Conservation (phyloP, 768 basidiomycete species). For the Hypholoma sublateritium region DNA sequence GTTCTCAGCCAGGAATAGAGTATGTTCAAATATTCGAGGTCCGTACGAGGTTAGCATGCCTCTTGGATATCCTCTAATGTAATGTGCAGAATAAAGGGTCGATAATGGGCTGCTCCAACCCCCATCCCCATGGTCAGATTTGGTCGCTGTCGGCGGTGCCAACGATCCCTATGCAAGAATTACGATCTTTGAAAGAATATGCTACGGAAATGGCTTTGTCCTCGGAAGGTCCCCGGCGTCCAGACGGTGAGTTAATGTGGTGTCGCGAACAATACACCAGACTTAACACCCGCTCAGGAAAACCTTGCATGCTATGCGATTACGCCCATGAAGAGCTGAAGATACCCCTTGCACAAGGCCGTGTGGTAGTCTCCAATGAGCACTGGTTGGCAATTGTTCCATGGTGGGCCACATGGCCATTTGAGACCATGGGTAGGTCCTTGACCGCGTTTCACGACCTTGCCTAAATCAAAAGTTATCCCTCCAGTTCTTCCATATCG, state of each 20-base stretch:
- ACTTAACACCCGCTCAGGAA: slow-evolving; percentile 31
- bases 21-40: slow-evolving; percentile 94
- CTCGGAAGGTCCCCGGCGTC: slow-evolving; percentile 54
- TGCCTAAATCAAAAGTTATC: background rate
- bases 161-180: slow-evolving; percentile 65
- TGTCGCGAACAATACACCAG: background rate
- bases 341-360: slow-evolving; percentile 38
- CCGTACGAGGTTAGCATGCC: slow-evolving; percentile 9
- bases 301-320: slow-evolving; percentile 75
- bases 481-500: slow-evolving; percentile 68
- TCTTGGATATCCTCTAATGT: slow-evolving; percentile 2
- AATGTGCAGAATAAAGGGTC: slow-evolving; percentile 78
- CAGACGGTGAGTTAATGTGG: slow-evolving; percentile 31
- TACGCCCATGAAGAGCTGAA: slow-evolving; percentile 69
- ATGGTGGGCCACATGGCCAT: slow-evolving; percentile 97
- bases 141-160: slow-evolving; percentile 81
- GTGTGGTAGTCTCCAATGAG: slow-evolving; percentile 70
- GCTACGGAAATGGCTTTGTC: slow-evolving; percentile 29
- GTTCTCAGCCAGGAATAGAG: slow-evolving; percentile 62
- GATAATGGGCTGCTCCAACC: slow-evolving; percentile 95
- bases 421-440: slow-evolving; percentile 49
- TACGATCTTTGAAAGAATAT: slow-evolving; percentile 56
- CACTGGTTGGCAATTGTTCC: slow-evolving; percentile 87
- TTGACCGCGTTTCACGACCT: slow-evolving; percentile 44
- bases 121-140: slow-evolving; percentile 91